These are phyloP conservation scores for Termitomyces heimii DNA, from an alignment of 768 basidiomycete species.

Conservation along the genomic window DNA sequence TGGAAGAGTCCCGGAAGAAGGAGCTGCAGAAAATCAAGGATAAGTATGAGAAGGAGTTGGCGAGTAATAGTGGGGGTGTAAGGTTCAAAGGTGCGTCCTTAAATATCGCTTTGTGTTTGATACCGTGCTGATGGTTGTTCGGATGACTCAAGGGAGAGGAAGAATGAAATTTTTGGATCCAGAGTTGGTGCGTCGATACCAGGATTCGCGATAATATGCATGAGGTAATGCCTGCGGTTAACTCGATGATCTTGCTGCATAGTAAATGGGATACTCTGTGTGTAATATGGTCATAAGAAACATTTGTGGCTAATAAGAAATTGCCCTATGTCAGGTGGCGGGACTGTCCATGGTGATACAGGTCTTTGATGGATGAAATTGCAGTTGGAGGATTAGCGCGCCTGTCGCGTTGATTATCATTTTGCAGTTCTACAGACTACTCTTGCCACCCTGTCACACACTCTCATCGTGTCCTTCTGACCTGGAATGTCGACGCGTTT, in stretches of 20 bases:
- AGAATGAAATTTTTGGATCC: slow-evolving; percentile 67
- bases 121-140: neutral
- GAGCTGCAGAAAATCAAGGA: slow-evolving; percentile 46
- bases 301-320: neutral
- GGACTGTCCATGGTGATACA: too few relatives aligned
- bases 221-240: neutral
- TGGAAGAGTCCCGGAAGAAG: slow-evolving; percentile 37
- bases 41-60: slow-evolving; percentile 25
- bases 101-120: neutral
- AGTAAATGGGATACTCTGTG: neutral
- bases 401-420: too few relatives aligned
- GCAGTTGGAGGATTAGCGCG: too few relatives aligned
- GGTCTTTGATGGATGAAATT: too few relatives aligned
- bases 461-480: too few relatives aligned
- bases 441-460: too few relatives aligned
- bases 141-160: slow-evolving; percentile 42
- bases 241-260: neutral
- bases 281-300: neutral
- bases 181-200: slow-evolving; percentile 20
- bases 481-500: too few relatives aligned
- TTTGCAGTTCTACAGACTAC: too few relatives aligned
- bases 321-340: too few relatives aligned
- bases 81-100: slow-evolving; percentile 54
- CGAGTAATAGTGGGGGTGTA: slow-evolving; percentile 36
- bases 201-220: neutral